Conservation (phyloP, 2,329 filamentous ascomycete genomes). For the Neonectria coccinea region DNA sequence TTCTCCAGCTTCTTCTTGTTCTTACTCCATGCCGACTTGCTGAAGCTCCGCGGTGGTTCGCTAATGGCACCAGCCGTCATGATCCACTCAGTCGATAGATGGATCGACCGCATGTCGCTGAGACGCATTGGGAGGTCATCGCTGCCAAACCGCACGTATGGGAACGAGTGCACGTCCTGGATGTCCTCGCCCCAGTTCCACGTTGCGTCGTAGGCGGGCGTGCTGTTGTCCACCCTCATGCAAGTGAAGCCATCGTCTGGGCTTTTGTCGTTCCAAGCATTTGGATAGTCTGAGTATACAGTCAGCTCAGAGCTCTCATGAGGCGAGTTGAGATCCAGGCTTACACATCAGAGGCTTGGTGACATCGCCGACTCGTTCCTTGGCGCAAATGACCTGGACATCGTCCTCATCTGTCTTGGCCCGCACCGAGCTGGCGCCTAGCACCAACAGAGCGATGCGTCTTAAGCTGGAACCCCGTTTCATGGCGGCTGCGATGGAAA, state of each 20-base stretch:
- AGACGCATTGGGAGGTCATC: conserved; percentile 35
- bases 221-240: conserved; percentile 42
- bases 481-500: background rate
- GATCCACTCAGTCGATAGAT: conserved; percentile 41
- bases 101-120: conserved; percentile 36
- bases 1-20: conserved; percentile 35
- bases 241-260: conserved; percentile 41
- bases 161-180: conserved; percentile 43
- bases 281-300: conserved; percentile 38
- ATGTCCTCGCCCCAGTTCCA: conserved; percentile 43
- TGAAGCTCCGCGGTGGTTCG: conserved; percentile 30
- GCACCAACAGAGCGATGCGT: conserved; percentile 2
- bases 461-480: background rate
- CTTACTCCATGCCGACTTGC: conserved; percentile 19
- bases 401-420: conserved; percentile 2
- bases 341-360: conserved; percentile 22
- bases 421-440: conserved; percentile 6
- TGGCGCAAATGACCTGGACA: conserved; percentile 23
- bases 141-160: conserved; percentile 42
- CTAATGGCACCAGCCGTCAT: conserved; percentile 32
- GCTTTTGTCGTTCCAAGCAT: conserved; percentile 43
- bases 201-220: conserved; percentile 36
- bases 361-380: conserved; percentile 10
- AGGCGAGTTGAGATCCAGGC: background rate
- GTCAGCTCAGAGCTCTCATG: conserved; percentile 10